Evolutionary conservation across 306 rosid genomes (phyloP).

Genomic region (Albizia julibrissin): DNA sequence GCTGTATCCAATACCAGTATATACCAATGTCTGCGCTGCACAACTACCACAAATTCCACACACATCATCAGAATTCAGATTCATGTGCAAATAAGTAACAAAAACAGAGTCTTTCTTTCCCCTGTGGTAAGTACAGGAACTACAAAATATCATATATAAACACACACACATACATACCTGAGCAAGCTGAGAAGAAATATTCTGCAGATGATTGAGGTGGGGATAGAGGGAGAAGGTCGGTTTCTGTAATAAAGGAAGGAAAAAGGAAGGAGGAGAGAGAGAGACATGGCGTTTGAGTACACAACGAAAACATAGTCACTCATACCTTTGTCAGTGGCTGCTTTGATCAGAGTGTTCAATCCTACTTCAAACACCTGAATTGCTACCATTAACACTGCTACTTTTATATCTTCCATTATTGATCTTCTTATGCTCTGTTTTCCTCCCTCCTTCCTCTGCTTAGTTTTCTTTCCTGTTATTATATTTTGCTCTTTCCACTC

Average conservation of each 20-base stretch:
- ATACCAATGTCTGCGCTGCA: conserved; percentile 37
- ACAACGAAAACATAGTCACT: conserved; percentile 38
- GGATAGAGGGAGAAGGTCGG: conserved; percentile 31
- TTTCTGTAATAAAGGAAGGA: conserved; percentile 44
- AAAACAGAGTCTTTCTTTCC: neutral
- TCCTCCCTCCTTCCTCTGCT: no score
- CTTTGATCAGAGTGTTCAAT: conserved; percentile 36
- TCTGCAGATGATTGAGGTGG: conserved; percentile 24
- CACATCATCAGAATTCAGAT: no score
- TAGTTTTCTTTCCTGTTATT: neutral
- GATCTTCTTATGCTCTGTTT: neutral
- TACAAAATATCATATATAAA: no score
- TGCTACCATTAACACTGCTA: conserved; percentile 41
- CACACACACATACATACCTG: conserved; percentile 15
- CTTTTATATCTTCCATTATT: neutral
- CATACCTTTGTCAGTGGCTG: conserved; percentile 41
- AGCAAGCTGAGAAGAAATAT: conserved; percentile 33
- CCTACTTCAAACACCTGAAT: conserved; percentile 38
- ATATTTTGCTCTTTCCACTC: neutral
- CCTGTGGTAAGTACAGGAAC: no score
- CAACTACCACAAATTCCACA: neutral
- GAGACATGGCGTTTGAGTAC: conserved; percentile 43
- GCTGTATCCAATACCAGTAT: conserved; percentile 41
- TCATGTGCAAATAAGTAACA: neutral
- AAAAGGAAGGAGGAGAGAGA: conserved; percentile 40